These are phyloP conservation scores for Priceomyces haplophilus DNA, from an alignment of 805 yeast genomes.

Conservation along the genomic window DNA sequence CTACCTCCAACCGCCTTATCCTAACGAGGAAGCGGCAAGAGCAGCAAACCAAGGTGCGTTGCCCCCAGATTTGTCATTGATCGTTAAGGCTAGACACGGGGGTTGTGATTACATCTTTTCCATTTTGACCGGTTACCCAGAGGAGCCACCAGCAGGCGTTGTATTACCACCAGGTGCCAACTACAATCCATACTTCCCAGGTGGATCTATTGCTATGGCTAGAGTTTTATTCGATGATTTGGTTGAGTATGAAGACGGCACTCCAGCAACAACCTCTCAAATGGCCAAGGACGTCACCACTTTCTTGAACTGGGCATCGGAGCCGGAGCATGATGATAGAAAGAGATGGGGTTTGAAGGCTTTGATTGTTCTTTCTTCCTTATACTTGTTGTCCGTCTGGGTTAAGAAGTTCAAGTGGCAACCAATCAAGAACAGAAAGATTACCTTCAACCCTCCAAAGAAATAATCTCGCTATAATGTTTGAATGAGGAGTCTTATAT, in stretches of 20 bases:
- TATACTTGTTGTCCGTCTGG: constrained; percentile 82
- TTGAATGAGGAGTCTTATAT: neutral
- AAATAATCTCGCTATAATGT: constrained; percentile 6
- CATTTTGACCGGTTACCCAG: constrained; percentile 97
- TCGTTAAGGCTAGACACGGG: constrained; percentile 99
- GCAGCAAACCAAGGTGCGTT: constrained; percentile 99
- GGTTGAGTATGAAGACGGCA: constrained; percentile 98
- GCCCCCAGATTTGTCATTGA: constrained; percentile 96
- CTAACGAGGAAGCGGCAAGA: constrained; percentile 98
- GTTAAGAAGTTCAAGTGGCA: constrained; percentile 99
- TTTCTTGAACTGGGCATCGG: constrained; percentile 97
- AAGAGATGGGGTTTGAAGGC: constrained; percentile 96
- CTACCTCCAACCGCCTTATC: constrained; percentile 90
- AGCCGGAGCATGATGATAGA: constrained; percentile 98
- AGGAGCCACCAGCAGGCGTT: constrained; percentile 98
- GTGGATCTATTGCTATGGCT: constrained; percentile 99
- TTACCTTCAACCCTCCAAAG: constrained; percentile 83
- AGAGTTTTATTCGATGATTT: constrained; percentile 96
- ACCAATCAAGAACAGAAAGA: constrained; percentile 91
- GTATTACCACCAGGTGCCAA: constrained; percentile 88
- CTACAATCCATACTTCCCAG: constrained; percentile 99
- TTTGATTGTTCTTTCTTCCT: constrained; percentile 68
- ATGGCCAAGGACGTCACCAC: constrained; percentile 98
- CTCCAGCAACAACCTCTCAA: constrained; percentile 97
- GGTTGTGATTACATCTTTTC: constrained; percentile 94